Conservation (phyloP, 2,329 filamentous ascomycete genomes). For the Paracamarosporium sp. region DNA sequence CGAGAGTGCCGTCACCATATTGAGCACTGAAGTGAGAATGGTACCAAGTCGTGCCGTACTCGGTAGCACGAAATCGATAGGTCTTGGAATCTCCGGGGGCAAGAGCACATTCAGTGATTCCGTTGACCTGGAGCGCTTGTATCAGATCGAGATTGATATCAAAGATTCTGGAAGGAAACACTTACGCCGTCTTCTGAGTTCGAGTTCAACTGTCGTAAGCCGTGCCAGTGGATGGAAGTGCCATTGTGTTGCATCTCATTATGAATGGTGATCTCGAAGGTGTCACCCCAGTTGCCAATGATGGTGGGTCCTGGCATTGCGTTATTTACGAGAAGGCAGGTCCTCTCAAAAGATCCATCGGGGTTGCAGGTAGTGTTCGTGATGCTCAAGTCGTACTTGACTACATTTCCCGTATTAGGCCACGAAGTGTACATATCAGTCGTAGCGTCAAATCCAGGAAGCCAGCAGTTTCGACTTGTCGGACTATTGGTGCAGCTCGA, state of each 20-base stretch:
- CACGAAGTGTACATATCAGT: constrained; percentile 51
- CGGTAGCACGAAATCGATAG: constrained; percentile 36
- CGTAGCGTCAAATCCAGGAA: constrained; percentile 45
- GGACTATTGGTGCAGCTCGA: constrained; percentile 43
- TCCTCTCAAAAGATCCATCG: constrained; percentile 43
- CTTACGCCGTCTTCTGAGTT: constrained; percentile 62
- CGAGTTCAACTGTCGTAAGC: constrained; percentile 62
- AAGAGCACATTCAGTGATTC: constrained; percentile 34
- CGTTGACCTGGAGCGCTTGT: constrained; percentile 21
- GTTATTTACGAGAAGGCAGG: constrained; percentile 43
- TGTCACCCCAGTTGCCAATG: constrained; percentile 55
- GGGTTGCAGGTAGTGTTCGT: constrained; percentile 51
- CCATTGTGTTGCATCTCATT: constrained; percentile 64
- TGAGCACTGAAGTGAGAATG: constrained; percentile 52
- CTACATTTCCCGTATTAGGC: constrained; percentile 44
- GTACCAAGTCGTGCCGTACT: constrained; percentile 48
- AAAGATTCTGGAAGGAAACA: constrained; percentile 24
- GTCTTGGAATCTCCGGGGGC: constrained; percentile 57
- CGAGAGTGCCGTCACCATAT: constrained; percentile 51
- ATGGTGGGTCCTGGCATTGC: constrained; percentile 57
- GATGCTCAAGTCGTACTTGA: constrained; percentile 44
- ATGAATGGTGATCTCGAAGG: constrained; percentile 53
- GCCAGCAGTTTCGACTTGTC: constrained; percentile 48
- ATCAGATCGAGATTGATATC: not conserved
- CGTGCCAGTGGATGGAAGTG: constrained; percentile 70